These are phyloP conservation scores for Mycena vitilis DNA, from an alignment of 768 basidiomycete species.

Conservation along the genomic window DNA sequence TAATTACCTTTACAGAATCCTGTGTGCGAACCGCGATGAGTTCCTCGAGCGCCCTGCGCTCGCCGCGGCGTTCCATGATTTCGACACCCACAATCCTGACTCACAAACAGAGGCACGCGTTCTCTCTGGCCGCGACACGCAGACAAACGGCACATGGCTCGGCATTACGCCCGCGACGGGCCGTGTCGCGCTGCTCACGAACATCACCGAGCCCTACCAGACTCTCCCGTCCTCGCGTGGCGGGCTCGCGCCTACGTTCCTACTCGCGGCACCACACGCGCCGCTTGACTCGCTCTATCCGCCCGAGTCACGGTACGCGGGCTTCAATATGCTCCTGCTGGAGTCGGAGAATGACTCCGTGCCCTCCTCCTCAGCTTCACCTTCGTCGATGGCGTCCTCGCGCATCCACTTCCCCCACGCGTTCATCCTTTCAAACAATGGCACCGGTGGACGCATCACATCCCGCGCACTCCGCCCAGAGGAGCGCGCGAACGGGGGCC, in stretches of 20 bases:
- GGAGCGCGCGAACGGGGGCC: conserved; percentile 65
- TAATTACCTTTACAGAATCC: conserved; percentile 58
- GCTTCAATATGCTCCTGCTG: conserved; percentile 85
- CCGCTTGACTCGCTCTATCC: conserved; percentile 64
- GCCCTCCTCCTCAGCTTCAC: not conserved
- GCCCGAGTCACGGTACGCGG: conserved; percentile 69
- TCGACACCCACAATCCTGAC: conserved; percentile 43
- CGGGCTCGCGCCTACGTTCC: conserved; percentile 72
- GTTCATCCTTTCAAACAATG: conserved; percentile 74
- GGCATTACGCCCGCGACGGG: conserved; percentile 72
- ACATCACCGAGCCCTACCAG: conserved; percentile 78
- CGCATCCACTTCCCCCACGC: conserved; percentile 57
- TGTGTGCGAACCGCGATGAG: conserved; percentile 85
- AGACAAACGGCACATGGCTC: conserved; percentile 87
- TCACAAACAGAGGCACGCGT: conserved; percentile 42
- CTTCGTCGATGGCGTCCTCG: conserved; percentile 31
- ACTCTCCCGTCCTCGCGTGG: conserved; percentile 73
- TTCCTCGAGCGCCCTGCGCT: conserved; percentile 73
- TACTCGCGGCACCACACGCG: conserved; percentile 62
- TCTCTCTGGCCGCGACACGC: conserved; percentile 80
- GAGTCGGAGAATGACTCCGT: conserved; percentile 52
- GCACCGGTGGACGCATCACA: conserved; percentile 70
- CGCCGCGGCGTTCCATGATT: conserved; percentile 76
- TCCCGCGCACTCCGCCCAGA: conserved; percentile 62
- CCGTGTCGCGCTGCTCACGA: conserved; percentile 79